Evolutionary conservation across 441 rosid species (phyloP), one percentile per base, ranked within the genome.

Genomic region (Daphne laureola): DNA sequence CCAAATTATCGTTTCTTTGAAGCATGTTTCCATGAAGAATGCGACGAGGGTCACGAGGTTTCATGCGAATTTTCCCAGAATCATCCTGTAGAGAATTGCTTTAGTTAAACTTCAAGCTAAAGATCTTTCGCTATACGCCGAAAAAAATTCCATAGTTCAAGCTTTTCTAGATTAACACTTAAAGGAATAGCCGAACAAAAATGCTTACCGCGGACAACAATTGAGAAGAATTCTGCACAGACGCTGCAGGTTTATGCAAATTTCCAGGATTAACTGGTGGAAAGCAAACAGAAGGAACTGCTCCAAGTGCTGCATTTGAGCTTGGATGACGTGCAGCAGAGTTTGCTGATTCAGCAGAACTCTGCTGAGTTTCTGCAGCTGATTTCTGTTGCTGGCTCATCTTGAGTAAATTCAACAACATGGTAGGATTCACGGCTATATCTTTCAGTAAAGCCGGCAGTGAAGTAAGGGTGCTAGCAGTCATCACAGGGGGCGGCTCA

Each of bases 1-100:
- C 75, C 45, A 49, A 18, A 72, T 75, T 76, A 54, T 71, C 84
- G 25, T 70, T 55, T 72, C 74, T 86, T 63, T 77, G 90, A 67
- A 80, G 75, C 27, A 69, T 18, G 64, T 69, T 73, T 38, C 75
- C 82, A 63, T 85, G 95, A 31, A 86, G 82, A 49, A 79, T 60
- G 49, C 99, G 96, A 21, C 99, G 93, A 67, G 99, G 99, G 62
- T 93, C 99, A 54, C 97, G 91, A 47, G 95, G 86, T 75, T 93
- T 93, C 99, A 93, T 87, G 54, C 95, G 81, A 55, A 82, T 75
- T 73, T 77, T 85, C 57, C 71, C 85, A 36, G 74, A 27, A 46
- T 90, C 89, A 46, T 83, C 93, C 96, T 90, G 77, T 58, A 70
- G 31, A 31, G 17, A 31, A 25, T 35, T 47, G 49, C 57, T 54